Conservation (phyloP, 2,329 filamentous ascomycete genomes). For the Microsporum canis region DNA sequence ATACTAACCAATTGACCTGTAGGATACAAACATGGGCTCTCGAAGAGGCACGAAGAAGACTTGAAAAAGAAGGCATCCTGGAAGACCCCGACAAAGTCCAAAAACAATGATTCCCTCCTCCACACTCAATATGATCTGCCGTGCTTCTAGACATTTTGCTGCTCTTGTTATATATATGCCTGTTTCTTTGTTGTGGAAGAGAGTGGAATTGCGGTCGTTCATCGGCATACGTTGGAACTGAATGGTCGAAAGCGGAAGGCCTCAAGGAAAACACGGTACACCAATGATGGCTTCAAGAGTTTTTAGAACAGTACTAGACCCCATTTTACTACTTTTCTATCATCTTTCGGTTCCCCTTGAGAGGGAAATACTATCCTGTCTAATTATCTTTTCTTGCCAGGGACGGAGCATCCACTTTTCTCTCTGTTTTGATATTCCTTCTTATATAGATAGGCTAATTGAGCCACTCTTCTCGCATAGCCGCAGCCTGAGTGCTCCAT, state of each 20-base stretch:
- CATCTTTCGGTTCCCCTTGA: not conserved
- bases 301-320: constrained; percentile 3
- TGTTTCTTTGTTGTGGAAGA: constrained; percentile 13
- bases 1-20: not conserved
- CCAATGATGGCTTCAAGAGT: constrained; percentile 3
- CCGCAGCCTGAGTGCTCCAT: not conserved
- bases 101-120: constrained; percentile 37
- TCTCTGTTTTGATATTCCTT: not conserved
- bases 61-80: constrained; percentile 91
- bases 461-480: not conserved
- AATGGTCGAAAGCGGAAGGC: not conserved
- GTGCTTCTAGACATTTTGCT: constrained; percentile 6
- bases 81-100: constrained; percentile 56
- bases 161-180: constrained; percentile 31
- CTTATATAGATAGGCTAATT: constrained; percentile 1
- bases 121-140: not conserved
- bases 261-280: not conserved
- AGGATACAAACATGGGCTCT: constrained; percentile 99
- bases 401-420: not conserved
- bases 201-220: not conserved
- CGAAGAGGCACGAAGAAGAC: constrained; percentile 85
- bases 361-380: constrained; percentile 2
- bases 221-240: not conserved
- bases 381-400: not conserved
- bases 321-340: not conserved